Percentiles rank a stretch among this genome's conserved stretches.
Evolutionary conservation across 2,329 filamentous ascomycete genomes (phyloP).

Genomic region (Geosmithia morbida): DNA sequence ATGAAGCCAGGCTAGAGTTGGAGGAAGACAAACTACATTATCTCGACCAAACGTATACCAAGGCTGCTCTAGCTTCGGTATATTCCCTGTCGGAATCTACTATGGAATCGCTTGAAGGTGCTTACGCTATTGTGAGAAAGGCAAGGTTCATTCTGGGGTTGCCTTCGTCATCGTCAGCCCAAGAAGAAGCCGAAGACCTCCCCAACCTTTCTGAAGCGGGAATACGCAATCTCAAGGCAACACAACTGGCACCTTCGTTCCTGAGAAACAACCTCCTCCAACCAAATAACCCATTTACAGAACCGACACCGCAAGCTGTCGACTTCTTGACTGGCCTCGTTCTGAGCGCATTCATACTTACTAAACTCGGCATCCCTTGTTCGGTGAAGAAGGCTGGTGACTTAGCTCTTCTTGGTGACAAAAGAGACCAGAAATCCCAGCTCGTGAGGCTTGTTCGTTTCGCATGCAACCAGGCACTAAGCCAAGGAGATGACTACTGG

Average conservation of each 20-base stretch:
- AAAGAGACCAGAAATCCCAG: conserved; percentile 48
- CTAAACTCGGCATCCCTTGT: conserved; percentile 31
- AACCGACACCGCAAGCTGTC: conserved; percentile 38
- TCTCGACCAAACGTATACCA: conserved; percentile 50
- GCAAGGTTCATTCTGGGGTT: conserved; percentile 42
- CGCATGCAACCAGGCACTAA: conserved; percentile 31
- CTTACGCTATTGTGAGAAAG: conserved; percentile 45
- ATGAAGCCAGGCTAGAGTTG: conserved; percentile 40
- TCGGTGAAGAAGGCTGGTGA: conserved; percentile 43
- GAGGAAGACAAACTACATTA: conserved; percentile 44
- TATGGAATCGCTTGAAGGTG: conserved; percentile 40
- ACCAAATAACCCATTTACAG: conserved; percentile 49
- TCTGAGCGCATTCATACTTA: conserved; percentile 43
- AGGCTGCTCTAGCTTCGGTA: conserved; percentile 50
- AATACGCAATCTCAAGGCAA: conserved; percentile 6
- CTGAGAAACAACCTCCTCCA: conserved; percentile 34
- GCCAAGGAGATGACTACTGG: conserved; percentile 52
- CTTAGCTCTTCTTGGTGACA: conserved; percentile 47
- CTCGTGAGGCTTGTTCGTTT: conserved; percentile 43
- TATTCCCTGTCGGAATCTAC: conserved; percentile 51
- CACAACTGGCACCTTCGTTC: conserved; percentile 11
- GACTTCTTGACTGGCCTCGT: conserved; percentile 48
- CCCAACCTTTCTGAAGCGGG: conserved; percentile 19
- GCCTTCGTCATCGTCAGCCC: conserved; percentile 37
- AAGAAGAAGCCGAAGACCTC: conserved; percentile 30